A percentile compares a stretch with the other conserved stretches of the same genome.
Conservation (phyloP, 441 rosid genomes). For the Melianthus villosus region DNA sequence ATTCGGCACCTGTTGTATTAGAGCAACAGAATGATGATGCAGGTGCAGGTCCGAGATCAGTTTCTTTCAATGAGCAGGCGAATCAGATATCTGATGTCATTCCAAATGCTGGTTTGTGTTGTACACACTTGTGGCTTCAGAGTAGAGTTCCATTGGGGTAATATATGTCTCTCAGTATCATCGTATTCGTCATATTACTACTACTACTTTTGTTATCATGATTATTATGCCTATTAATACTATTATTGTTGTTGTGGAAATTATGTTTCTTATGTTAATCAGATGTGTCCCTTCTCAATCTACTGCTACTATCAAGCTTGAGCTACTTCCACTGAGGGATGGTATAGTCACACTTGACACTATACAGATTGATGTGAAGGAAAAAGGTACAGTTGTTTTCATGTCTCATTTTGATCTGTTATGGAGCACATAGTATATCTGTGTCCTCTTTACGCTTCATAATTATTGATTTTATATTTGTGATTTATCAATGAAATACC, state of each 20-base stretch:
- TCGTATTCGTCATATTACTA: too few relatives aligned
- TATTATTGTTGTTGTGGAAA: slow-evolving; percentile 11
- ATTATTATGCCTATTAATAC: slow-evolving; percentile 5
- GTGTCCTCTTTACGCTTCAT: not conserved
- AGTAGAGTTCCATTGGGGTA: slow-evolving; percentile 99
- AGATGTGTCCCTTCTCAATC: slow-evolving; percentile 87
- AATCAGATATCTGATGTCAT: slow-evolving; percentile 46
- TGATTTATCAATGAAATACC: too few relatives aligned
- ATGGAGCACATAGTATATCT: too few relatives aligned
- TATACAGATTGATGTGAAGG: slow-evolving; percentile 71
- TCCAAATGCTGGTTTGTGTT: slow-evolving; percentile 50
- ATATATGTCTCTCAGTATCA: slow-evolving; percentile 12
- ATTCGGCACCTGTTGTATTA: slow-evolving; percentile 16
- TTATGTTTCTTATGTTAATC: too few relatives aligned
- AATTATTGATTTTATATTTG: too few relatives aligned
- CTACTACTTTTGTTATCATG: slow-evolving; percentile 7
- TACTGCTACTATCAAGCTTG: slow-evolving; percentile 75
- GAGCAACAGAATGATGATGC: slow-evolving; percentile 28
- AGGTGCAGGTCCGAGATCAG: slow-evolving; percentile 17
- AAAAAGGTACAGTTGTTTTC: slow-evolving; percentile 49
- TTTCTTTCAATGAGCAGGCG: slow-evolving; percentile 25
- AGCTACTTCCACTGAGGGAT: slow-evolving; percentile 88
- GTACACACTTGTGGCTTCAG: slow-evolving; percentile 93
- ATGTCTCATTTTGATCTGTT: slow-evolving; percentile 1
- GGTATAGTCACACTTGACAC: slow-evolving; percentile 90